Percentiles rank a stretch among this genome's conserved stretches.
phyloP scores from a whole-genome alignment of 208 protist species.

The Crithidia fasciculata region DNA sequence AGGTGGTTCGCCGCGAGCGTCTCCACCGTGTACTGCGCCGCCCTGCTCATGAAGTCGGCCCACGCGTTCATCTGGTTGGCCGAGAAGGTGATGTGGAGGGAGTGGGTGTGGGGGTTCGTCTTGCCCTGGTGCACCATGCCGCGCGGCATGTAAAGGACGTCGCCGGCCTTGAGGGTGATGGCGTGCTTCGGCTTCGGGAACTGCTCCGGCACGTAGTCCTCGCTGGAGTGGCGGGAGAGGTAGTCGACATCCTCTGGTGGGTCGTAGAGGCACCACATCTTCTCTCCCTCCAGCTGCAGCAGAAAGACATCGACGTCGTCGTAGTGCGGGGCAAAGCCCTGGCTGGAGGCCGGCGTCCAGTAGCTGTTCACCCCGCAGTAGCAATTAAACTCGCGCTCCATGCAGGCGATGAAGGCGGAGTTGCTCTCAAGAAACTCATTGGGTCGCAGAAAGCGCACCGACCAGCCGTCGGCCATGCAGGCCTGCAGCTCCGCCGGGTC shows the following conservation, averaged over 20 bases:
- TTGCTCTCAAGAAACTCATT: slow-evolving; percentile 73
- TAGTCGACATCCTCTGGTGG: slow-evolving; percentile 60
- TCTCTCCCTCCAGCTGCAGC: slow-evolving; percentile 94
- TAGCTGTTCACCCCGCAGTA: slow-evolving; percentile 94
- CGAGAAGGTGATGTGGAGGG: slow-evolving; percentile 93
- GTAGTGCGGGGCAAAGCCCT: slow-evolving; percentile 96
- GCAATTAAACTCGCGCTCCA: slow-evolving; percentile 89
- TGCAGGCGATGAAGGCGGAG: slow-evolving; percentile 63
- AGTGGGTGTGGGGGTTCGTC: slow-evolving; percentile 60
- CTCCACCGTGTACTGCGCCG: slow-evolving; percentile 49
- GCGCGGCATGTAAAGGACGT: slow-evolving; percentile 95
- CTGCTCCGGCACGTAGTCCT: slow-evolving; percentile 86
- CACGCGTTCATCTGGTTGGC: slow-evolving; percentile 89
- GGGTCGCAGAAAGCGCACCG: slow-evolving; percentile 83
- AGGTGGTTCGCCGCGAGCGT: slow-evolving; percentile 63
- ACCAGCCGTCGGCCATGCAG: slow-evolving; percentile 81
- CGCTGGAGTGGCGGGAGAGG: slow-evolving; percentile 72
- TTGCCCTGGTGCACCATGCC: slow-evolving; percentile 93
- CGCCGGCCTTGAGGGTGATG: slow-evolving; percentile 81
- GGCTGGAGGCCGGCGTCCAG: slow-evolving; percentile 89
- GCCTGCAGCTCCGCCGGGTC: slow-evolving; percentile 38
- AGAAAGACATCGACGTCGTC: slow-evolving; percentile 97
- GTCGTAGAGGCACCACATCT: slow-evolving; percentile 93
- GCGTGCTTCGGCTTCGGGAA: slow-evolving; percentile 71
- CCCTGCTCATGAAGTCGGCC: slow-evolving; percentile 57